Base-by-base conservation (phyloP, 1,284 basidiomycete genomes). In the Ustilago curta region DNA sequence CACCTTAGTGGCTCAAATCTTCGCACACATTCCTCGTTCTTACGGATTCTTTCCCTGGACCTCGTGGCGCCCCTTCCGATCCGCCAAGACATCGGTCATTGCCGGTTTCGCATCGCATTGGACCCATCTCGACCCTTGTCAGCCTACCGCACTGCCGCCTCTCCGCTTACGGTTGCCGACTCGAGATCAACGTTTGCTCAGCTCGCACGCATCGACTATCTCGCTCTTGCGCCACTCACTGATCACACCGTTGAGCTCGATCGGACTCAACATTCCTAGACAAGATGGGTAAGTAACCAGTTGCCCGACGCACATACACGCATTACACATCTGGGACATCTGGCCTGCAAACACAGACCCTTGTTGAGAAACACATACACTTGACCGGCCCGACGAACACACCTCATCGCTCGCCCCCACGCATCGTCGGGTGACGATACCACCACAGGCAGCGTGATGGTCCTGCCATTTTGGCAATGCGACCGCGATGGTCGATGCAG, bases 271-370 rank as follows among this genome's bases (percentile, higher is more conserved):
- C 51, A 27, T 31, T 32, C 4, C 45, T 45, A 18, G 55, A 62
- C 59, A 68, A 58, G n/a, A 68, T 68, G 66, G 66, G 66, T 68
- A 62, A 68, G 66, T 68, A n/a, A 14, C 5, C 4, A 37, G 12
- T 37, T 37, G 45, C 45, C 27, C 45, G 45, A 4, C 12, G 18
- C 47, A 48, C 47, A 48, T 27, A 29, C 27, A 31, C 29, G 9
- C 43, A 45, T 16, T 25, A 48, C 47, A 48, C 7, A 48, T 19
- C 19, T 19, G 29, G 47, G 18, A 27, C 47, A 27, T 31, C 47
- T 48, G 47, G 47, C n/a, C 47, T 32, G 47, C 47, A 48, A n/a
- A n/a, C n/a, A 23, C 18, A 12, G 19, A 27, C 31, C 31, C 47
- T 29, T n/a, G n/a, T 47, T 48, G 47, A 48, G 29, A 27, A 48